phyloP scores from a whole-genome alignment of 345 rosid genomes.

The Citrus inodora region DNA sequence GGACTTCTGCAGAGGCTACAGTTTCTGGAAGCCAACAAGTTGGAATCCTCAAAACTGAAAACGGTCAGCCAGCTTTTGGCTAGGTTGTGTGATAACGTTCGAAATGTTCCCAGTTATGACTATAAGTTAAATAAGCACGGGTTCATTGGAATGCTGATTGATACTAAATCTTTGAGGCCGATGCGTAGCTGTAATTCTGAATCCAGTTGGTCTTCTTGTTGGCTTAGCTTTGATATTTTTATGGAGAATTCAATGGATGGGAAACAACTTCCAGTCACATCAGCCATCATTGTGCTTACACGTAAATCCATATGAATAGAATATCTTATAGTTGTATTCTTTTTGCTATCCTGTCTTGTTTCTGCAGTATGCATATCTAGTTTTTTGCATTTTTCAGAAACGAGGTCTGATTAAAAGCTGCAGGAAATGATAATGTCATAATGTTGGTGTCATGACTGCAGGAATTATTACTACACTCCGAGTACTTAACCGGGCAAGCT shows the following conservation, averaged over 20 bases:
- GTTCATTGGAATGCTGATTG: constrained; percentile 34
- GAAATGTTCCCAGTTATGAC: constrained; percentile 27
- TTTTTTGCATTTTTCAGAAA: not conserved
- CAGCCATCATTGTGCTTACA: constrained; percentile 39
- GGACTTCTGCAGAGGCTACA: constrained; percentile 48
- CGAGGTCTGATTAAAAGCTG: not conserved
- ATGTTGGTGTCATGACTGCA: constrained; percentile 30
- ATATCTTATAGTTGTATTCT: not conserved
- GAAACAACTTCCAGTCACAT: constrained; percentile 45
- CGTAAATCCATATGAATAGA: constrained; percentile 27
- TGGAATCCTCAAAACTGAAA: constrained; percentile 27
- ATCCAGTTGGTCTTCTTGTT: constrained; percentile 41
- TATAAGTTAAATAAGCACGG: constrained; percentile 33
- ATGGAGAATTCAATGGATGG: constrained; percentile 64
- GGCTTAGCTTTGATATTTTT: constrained; percentile 58
- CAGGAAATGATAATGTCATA: not conserved
- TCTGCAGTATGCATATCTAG: not conserved
- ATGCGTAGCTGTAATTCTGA: constrained; percentile 30
- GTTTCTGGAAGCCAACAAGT: constrained; percentile 34
- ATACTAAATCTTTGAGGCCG: constrained; percentile 29
- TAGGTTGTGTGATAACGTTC: constrained; percentile 38
- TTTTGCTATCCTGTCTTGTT: not conserved
- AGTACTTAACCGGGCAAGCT: constrained; percentile 54
- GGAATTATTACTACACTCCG: constrained; percentile 43
- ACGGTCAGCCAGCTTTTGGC: constrained; percentile 30